A percentile compares a stretch with the other conserved stretches of the same genome.
Evolutionary conservation across 2,329 filamentous ascomycete genomes (phyloP).

Genomic region (Leptographium wingfieldii): DNA sequence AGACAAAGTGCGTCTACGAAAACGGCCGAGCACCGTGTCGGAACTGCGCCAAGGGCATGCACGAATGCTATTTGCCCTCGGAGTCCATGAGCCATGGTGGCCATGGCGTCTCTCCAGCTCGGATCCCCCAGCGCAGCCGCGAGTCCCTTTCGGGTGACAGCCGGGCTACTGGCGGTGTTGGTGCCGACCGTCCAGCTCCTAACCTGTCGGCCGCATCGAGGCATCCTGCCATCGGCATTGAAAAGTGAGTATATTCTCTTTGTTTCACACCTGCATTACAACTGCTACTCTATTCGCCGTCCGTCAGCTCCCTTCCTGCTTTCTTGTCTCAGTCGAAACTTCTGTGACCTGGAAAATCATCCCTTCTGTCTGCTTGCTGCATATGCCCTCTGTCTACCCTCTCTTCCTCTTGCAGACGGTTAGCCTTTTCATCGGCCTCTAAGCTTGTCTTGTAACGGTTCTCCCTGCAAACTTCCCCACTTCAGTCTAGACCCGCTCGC

Average conservation of each 20-base stretch:
- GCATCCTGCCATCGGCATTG: constrained; percentile 32
- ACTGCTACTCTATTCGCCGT: not conserved
- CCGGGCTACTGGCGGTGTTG: constrained; percentile 31
- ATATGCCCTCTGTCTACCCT: not conserved
- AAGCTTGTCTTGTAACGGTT: not conserved
- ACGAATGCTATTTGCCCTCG: constrained; percentile 49
- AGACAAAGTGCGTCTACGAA: constrained; percentile 52
- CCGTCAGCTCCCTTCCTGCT: not conserved
- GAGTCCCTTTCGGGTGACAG: constrained; percentile 40
- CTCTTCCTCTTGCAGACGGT: not conserved
- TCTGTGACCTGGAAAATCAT: not conserved
- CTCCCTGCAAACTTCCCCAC: not conserved
- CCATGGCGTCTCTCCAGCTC: constrained; percentile 45
- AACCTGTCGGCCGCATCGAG: constrained; percentile 32
- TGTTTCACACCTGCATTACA: not conserved
- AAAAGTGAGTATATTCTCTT: constrained; percentile 37
- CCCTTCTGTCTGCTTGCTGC: not conserved
- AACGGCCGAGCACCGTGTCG: constrained; percentile 50
- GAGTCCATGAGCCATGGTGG: constrained; percentile 45
- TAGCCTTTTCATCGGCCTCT: not conserved
- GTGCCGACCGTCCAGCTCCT: constrained; percentile 29
- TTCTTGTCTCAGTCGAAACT: not conserved
- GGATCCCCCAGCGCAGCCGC: constrained; percentile 36
- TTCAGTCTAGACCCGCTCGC: not conserved
- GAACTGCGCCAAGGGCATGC: constrained; percentile 51